Conservation (phyloP, 176 grass and related monocot species). For the Microstegium vimineum region DNA sequence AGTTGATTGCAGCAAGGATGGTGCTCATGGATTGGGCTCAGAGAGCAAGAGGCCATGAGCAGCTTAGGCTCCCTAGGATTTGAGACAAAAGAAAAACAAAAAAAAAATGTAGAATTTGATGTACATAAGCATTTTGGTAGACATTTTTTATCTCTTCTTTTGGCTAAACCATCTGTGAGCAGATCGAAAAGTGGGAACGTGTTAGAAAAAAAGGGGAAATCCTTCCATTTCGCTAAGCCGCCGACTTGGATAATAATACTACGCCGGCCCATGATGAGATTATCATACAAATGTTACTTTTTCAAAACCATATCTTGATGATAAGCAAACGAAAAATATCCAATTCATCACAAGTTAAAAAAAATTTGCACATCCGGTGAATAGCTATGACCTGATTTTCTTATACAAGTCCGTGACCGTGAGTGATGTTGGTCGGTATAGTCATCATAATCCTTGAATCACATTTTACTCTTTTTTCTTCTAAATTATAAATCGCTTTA, state of each 20-base stretch:
- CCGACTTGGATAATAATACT: no score
- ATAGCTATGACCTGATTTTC: neutral
- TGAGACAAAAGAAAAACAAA: neutral
- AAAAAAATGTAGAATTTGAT: neutral
- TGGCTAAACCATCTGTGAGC: neutral
- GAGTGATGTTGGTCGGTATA: neutral
- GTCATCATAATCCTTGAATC: no score
- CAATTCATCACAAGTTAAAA: neutral
- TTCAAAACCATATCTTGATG: neutral
- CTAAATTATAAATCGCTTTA: no score
- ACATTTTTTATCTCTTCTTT: conserved; percentile 14
- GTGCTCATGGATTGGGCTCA: conserved; percentile 53
- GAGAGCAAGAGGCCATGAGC: conserved; percentile 20
- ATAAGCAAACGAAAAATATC: neutral
- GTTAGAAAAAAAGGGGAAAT: no score
- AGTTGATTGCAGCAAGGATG: conserved; percentile 58
- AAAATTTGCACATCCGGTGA: neutral
- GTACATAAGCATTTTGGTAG: conserved; percentile 20
- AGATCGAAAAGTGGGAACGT: neutral
- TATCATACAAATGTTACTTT: neutral
- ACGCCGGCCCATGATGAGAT: neutral
- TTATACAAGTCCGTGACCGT: neutral
- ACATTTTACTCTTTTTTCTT: no score
- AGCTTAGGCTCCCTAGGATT: conserved; percentile 30
- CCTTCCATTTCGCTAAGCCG: no score